phyloP scores from a whole-genome alignment of 2,329 filamentous ascomycete species.

The Mariannaea elegans region DNA sequence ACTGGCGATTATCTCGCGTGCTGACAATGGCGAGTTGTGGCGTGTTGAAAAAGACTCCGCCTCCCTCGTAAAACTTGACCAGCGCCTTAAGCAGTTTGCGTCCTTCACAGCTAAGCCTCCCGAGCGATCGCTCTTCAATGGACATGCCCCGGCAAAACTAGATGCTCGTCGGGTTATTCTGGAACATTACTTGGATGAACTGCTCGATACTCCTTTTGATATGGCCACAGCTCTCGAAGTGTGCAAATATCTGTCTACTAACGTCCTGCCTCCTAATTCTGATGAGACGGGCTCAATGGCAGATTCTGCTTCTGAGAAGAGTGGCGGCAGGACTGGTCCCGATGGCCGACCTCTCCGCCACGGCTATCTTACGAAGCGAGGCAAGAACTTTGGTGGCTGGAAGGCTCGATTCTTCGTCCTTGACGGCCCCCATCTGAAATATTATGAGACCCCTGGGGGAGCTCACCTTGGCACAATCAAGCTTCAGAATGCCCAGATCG shows the following conservation, averaged over 20 bases:
- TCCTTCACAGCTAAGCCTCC: slow-evolving; percentile 80
- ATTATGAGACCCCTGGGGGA: slow-evolving; percentile 91
- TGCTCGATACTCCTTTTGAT: slow-evolving; percentile 85
- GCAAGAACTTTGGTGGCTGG: slow-evolving; percentile 99
- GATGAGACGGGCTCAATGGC: slow-evolving; percentile 58
- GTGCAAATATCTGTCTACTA: slow-evolving; percentile 84
- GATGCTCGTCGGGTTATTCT: slow-evolving; percentile 85
- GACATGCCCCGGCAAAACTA: slow-evolving; percentile 92
- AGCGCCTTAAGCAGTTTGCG: slow-evolving; percentile 78
- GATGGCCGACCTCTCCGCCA: slow-evolving; percentile 77
- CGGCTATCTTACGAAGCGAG: slow-evolving; percentile 94
- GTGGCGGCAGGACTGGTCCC: slow-evolving; percentile 57
- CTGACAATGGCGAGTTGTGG: slow-evolving; percentile 84
- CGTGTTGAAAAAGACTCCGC: slow-evolving; percentile 90
- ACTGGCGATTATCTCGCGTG: slow-evolving; percentile 82
- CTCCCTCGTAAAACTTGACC: slow-evolving; percentile 83
- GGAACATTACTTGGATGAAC: slow-evolving; percentile 84
- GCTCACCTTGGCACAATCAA: slow-evolving; percentile 94
- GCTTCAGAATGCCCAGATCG: slow-evolving; percentile 88
- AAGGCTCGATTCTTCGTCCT: slow-evolving; percentile 79
- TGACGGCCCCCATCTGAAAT: slow-evolving; percentile 74
- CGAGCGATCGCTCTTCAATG: slow-evolving; percentile 86
- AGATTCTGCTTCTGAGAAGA: slow-evolving; percentile 36
- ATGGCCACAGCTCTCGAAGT: slow-evolving; percentile 79
- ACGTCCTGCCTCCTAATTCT: slow-evolving; percentile 68